Evolutionary conservation across 139 green algal genomes (phyloP).

Genomic region (Haematococcus sp.): DNA sequence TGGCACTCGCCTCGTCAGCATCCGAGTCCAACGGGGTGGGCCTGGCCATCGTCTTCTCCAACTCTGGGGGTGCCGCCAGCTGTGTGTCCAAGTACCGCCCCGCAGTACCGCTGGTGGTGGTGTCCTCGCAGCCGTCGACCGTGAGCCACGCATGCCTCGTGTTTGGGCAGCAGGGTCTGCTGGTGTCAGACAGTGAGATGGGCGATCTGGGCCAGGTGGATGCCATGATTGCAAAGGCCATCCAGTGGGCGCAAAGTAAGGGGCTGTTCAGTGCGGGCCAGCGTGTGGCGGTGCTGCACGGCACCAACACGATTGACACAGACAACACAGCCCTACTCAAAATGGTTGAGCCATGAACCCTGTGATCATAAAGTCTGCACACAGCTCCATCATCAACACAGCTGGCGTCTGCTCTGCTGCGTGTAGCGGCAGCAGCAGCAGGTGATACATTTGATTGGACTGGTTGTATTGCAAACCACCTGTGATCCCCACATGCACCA

Average conservation of each 20-base stretch:
- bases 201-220: neutral
- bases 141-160: conserved; percentile 29
- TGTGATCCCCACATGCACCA: too few species aligned
- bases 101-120: conserved; percentile 33
- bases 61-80: conserved; percentile 25
- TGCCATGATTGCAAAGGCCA: conserved; percentile 4
- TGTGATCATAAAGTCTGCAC: too few species aligned
- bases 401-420: too few species aligned
- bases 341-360: neutral
- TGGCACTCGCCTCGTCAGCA: conserved; percentile 30
- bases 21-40: conserved; percentile 33
- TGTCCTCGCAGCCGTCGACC: conserved; percentile 30
- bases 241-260: conserved; percentile 2
- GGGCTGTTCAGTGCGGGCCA: neutral
- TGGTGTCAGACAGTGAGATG: neutral
- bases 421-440: too few species aligned
- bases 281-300: conserved; percentile 21
- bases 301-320: conserved; percentile 17
- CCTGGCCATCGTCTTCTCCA: conserved; percentile 39
- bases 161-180: conserved; percentile 31
- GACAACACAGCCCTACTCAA: conserved; percentile 9
- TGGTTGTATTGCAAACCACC: too few species aligned
- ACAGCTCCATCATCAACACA: too few species aligned
- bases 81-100: conserved; percentile 57
- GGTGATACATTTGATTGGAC: too few species aligned